A percentile compares a stretch with the other conserved stretches of the same genome.
Evolutionary conservation across 2,329 filamentous ascomycete genomes (phyloP).

Genomic region (Dendryphion nanum): DNA sequence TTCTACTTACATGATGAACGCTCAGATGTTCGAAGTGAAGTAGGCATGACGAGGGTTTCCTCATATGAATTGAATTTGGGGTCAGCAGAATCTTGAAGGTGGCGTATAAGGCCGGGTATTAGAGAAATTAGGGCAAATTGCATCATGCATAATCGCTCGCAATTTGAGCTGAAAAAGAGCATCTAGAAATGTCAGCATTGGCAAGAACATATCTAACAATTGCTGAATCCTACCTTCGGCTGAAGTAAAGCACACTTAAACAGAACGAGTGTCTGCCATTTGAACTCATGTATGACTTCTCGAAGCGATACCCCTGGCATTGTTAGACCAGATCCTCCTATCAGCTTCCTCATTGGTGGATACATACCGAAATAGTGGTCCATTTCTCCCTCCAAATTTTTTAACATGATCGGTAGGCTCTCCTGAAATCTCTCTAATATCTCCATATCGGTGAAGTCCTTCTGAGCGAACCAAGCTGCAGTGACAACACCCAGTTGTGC

Average conservation of each 20-base stretch:
- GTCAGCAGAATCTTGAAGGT: constrained; percentile 91
- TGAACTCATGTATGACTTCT: constrained; percentile 91
- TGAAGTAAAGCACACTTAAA: constrained; percentile 93
- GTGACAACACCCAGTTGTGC: constrained; percentile 90
- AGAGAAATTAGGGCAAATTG: constrained; percentile 95
- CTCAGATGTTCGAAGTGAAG: constrained; percentile 87
- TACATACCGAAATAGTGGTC: constrained; percentile 82
- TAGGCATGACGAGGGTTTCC: constrained; percentile 70
- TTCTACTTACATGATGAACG: constrained; percentile 64
- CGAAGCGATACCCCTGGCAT: constrained; percentile 69
- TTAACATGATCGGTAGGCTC: constrained; percentile 63
- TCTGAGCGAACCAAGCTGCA: constrained; percentile 93
- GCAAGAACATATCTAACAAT: neutral
- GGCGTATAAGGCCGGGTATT: constrained; percentile 87
- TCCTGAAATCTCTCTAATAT: constrained; percentile 90
- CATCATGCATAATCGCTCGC: constrained; percentile 95
- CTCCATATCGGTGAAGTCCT: constrained; percentile 85
- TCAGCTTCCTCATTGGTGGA: neutral
- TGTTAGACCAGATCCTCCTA: constrained; percentile 1
- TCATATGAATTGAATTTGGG: constrained; percentile 87
- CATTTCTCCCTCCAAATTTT: constrained; percentile 67
- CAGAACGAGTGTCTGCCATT: constrained; percentile 88
- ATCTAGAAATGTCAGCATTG: constrained; percentile 59
- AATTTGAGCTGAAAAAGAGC: constrained; percentile 97
- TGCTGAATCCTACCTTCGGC: constrained; percentile 67